Evolutionary conservation across 371 early-diverging fungal genomes (phyloP).

Genomic region (Massospora cicadina): DNA sequence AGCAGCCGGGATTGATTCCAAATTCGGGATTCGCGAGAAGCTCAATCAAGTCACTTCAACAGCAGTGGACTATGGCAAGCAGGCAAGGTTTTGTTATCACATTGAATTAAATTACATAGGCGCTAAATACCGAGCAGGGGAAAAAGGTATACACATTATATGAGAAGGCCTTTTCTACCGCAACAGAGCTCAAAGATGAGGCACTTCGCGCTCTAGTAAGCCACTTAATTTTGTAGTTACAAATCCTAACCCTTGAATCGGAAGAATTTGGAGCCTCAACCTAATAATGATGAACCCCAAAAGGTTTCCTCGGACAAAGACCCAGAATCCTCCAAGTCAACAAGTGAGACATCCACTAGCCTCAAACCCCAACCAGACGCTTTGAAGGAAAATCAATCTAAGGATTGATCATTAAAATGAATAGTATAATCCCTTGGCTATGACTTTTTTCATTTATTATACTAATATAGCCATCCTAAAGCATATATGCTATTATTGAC

Average conservation of each 20-base stretch:
- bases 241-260: not conserved
- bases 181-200: not conserved
- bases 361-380: no score
- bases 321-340: no score
- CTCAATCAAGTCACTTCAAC: not conserved
- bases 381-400: no score
- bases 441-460: no score
- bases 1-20: not conserved
- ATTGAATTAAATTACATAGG: not conserved
- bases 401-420: no score
- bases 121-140: not conserved
- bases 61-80: not conserved
- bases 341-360: no score
- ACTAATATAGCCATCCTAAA: no score
- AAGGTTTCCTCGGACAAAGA: no score
- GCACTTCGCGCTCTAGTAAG: not conserved
- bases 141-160: not conserved
- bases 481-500: no score
- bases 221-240: not conserved
- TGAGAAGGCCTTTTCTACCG: not conserved
- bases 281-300: no score
- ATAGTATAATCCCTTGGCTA: no score
- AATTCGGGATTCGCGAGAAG: not conserved
- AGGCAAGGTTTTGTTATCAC: not conserved
- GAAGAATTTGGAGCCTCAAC: no score